Evolutionary conservation across 2,329 filamentous ascomycete species (phyloP), one percentile per base, ranked within the genome.

Genomic region (Pochonia chlamydosporia): DNA sequence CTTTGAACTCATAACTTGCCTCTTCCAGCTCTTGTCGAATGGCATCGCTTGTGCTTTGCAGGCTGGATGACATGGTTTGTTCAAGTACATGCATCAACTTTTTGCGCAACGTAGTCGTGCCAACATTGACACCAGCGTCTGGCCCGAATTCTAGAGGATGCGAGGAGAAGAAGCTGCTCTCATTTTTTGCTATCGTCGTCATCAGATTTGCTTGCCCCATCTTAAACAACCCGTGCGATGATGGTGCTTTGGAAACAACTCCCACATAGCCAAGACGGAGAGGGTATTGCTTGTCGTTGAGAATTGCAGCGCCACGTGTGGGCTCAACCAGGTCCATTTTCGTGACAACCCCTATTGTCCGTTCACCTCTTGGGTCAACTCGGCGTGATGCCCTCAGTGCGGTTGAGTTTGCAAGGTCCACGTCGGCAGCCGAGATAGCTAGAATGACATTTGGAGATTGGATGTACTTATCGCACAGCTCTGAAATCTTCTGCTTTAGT

Each of bases 271-370:
- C 93, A 3, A 99, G 73, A n/a, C 93, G 81, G 25, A 99, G 75
- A 35, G 93, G 92, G 61, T 99, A 99, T 64, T 97, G 95, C 62
- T 83, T 85, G 64, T 99, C 92, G 23, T 77, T 84, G 18, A 99
- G 74, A 26, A 99, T 89, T 30, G 81, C 76, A 13, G 81, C 78
- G 25, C 91, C 93, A 49, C 92, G 82, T 7, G 75, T 72, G 3
- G 93, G 78, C 56, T 97, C 92, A 7, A 99, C 91, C 20, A 99
- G 76, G 60, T 99, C 93, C 92, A 99, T 96, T 71, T 99, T 99
- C 3, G 93, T 99, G 36, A 99, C 85, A n/a, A 99, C 93, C 39
- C 93, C 93, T 61, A 99, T 99, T 0, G 93, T 99, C 52, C 93
- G 80, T 69, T 99, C 93, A 46, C 93, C 93, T 51, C 93, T 79